These are phyloP conservation scores for Acanthamoeba royreba DNA, from an alignment of 208 protist genomes.

Conservation along the genomic window DNA sequence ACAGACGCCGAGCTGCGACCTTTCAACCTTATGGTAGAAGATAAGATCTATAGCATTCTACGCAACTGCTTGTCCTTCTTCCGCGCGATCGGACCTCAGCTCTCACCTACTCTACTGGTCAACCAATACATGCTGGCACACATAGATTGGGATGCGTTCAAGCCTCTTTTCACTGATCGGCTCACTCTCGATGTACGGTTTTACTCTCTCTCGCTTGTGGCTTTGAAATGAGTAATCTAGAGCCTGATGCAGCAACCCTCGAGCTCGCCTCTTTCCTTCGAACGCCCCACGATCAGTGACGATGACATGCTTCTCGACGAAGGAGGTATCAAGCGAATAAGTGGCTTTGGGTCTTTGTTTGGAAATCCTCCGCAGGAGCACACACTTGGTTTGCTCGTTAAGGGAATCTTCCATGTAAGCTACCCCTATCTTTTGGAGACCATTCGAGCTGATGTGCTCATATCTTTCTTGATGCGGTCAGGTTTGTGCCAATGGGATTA, in stretches of 20 bases:
- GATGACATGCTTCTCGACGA: background rate
- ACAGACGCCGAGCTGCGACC: background rate
- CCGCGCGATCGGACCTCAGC: background rate
- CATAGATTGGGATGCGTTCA: background rate
- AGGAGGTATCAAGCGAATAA: background rate
- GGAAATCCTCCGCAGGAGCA: background rate
- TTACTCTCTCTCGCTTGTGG: background rate
- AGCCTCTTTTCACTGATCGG: background rate
- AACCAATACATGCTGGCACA: background rate
- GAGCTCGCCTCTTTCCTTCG: background rate
- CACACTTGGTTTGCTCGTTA: background rate
- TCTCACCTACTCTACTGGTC: background rate
- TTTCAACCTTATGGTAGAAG: background rate
- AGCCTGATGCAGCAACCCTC: background rate
- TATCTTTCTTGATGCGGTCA: background rate
- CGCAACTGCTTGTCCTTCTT: constrained; percentile 26
- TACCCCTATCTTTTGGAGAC: no score
- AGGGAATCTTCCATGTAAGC: background rate
- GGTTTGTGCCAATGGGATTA: background rate
- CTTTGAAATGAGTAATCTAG: background rate
- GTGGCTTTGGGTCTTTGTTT: background rate
- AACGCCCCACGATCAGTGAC: background rate
- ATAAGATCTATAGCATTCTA: background rate
- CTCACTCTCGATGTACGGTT: background rate
- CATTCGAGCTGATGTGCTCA: background rate